phyloP scores from a whole-genome alignment of 306 rosid genomes.

The Cajanus cajan region DNA sequence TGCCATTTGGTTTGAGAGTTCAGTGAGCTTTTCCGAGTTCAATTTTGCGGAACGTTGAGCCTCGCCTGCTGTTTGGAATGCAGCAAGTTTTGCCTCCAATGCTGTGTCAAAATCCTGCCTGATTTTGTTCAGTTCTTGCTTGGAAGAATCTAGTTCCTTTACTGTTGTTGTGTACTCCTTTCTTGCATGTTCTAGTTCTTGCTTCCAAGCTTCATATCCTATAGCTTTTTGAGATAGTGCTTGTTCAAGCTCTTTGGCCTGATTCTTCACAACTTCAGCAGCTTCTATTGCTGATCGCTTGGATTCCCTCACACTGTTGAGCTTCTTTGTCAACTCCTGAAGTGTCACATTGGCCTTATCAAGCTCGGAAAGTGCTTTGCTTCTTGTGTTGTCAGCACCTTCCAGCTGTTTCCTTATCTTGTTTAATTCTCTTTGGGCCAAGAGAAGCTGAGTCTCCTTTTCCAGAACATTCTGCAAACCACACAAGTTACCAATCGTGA shows the following conservation, averaged over 20 bases:
- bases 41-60: constrained; percentile 70
- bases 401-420: constrained; percentile 57
- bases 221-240: constrained; percentile 50
- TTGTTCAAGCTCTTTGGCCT: constrained; percentile 61
- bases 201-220: constrained; percentile 62
- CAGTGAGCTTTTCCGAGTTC: constrained; percentile 51
- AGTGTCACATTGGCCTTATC: constrained; percentile 66
- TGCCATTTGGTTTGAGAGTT: constrained; percentile 64
- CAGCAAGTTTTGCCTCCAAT: constrained; percentile 73
- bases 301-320: constrained; percentile 54
- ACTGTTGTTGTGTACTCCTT: constrained; percentile 57
- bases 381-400: constrained; percentile 46
- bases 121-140: constrained; percentile 79
- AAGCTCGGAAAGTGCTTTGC: constrained; percentile 61
- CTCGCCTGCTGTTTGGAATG: constrained; percentile 91
- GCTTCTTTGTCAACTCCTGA: constrained; percentile 57
- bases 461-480: constrained; percentile 66
- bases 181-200: constrained; percentile 70
- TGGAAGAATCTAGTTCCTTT: constrained; percentile 72
- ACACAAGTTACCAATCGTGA: background rate
- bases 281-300: constrained; percentile 68
- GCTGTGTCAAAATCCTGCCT: constrained; percentile 88
- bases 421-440: constrained; percentile 73
- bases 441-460: constrained; percentile 74
- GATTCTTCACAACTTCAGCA: constrained; percentile 58